Percentiles rank a stretch among this genome's conserved stretches.
Evolutionary conservation across 805 yeast genomes (phyloP).

Genomic region (Yarrowia porcina): DNA sequence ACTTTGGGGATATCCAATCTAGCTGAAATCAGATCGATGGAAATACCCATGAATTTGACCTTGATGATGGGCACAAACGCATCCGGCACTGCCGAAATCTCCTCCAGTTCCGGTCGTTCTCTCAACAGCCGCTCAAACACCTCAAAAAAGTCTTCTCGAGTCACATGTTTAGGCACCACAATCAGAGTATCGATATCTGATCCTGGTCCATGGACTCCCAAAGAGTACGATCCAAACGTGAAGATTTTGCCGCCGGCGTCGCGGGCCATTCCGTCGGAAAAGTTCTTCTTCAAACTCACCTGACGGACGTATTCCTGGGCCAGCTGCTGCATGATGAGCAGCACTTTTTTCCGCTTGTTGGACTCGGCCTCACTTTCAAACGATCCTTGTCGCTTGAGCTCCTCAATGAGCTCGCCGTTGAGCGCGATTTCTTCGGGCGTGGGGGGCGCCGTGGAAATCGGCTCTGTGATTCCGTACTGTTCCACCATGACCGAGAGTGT

Average conservation of each 20-base stretch:
- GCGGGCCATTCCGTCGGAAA: slow-evolving; percentile 95
- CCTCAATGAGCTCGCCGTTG: slow-evolving; percentile 74
- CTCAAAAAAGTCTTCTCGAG: slow-evolving; percentile 82
- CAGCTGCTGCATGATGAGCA: slow-evolving; percentile 66
- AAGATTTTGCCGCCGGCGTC: slow-evolving; percentile 99
- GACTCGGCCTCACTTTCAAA: slow-evolving; percentile 88
- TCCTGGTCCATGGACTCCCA: slow-evolving; percentile 98
- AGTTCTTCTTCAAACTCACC: slow-evolving; percentile 77
- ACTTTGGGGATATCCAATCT: slow-evolving; percentile 78
- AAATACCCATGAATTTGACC: slow-evolving; percentile 82
- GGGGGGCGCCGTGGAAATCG: slow-evolving; percentile 82
- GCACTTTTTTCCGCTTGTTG: slow-evolving; percentile 68
- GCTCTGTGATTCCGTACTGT: slow-evolving; percentile 68
- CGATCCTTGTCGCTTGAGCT: slow-evolving; percentile 76
- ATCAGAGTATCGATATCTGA: slow-evolving; percentile 95
- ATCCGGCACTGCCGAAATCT: slow-evolving; percentile 90
- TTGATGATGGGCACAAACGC: slow-evolving; percentile 97
- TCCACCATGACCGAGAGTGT: not conserved
- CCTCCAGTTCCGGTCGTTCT: slow-evolving; percentile 77
- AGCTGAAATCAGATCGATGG: slow-evolving; percentile 88
- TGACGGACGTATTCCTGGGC: slow-evolving; percentile 77
- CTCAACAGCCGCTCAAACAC: slow-evolving; percentile 71
- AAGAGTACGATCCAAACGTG: slow-evolving; percentile 88
- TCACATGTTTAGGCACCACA: slow-evolving; percentile 95
- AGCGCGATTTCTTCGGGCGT: slow-evolving; percentile 72